These are phyloP conservation scores for Aspergillus terreus DNA, from an alignment of 2,329 filamentous ascomycete species.

Conservation along the genomic window DNA sequence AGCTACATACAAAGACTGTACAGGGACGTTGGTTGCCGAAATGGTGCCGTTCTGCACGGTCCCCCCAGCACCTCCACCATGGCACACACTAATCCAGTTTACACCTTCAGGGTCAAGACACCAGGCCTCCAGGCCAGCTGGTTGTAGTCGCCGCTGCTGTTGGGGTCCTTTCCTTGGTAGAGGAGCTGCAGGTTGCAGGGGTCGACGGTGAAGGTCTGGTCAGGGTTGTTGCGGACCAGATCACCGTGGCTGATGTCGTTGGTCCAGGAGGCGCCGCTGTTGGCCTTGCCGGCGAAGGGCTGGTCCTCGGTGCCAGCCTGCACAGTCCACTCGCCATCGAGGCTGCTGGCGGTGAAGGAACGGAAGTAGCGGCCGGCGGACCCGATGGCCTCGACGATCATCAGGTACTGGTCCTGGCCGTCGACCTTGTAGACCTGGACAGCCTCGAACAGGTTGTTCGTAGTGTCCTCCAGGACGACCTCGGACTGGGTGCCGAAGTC, in stretches of 20 bases:
- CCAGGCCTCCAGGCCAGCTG: conserved; percentile 54
- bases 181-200: conserved; percentile 63
- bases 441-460: conserved; percentile 61
- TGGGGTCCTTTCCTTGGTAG: conserved; percentile 57
- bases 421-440: conserved; percentile 62
- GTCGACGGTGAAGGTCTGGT: conserved; percentile 62
- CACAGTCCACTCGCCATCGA: conserved; percentile 56
- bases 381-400: conserved; percentile 64
- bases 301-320: conserved; percentile 53
- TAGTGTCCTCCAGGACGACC: conserved; percentile 51
- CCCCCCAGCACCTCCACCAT: too few species aligned
- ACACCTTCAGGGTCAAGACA: conserved; percentile 46
- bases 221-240: conserved; percentile 52
- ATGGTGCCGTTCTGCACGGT: too few species aligned
- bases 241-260: conserved; percentile 67
- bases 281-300: conserved; percentile 66
- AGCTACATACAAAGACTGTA: too few species aligned
- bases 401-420: conserved; percentile 57
- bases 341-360: conserved; percentile 58
- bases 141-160: conserved; percentile 46
- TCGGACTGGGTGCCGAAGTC: conserved; percentile 53
- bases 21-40: too few species aligned
- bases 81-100: too few species aligned
- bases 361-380: conserved; percentile 60
- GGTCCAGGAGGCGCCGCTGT: conserved; percentile 63